Evolutionary conservation across 495 filamentous ascomycete genomes (phyloP), one percentile per base, ranked within the genome.

Genomic region (Lasiosphaeria hispida): DNA sequence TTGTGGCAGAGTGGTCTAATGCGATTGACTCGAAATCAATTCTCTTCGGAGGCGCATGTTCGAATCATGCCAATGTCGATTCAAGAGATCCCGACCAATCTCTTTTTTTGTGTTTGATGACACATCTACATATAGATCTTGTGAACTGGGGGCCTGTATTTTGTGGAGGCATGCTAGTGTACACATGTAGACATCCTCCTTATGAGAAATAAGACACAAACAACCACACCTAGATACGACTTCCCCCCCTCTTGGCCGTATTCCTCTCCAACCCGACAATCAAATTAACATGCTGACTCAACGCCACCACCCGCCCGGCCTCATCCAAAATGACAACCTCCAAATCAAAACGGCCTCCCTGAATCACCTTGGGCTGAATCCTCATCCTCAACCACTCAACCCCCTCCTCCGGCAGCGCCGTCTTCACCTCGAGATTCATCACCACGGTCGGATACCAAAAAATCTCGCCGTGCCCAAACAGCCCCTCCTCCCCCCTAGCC

Each of bases 371-470:
- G 0, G 78, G 76, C 37, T 77, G 70, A 8, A 85, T 70, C 37
- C 87, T 77, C 53, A 78, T 73, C 65, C 82, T 85, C 48, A 92
- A 64, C 87, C 87, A 90, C 60, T 87, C 78, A 39, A 80, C 80
- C 0, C 86, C 86, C 23, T 73, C 73, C 13, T 69, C 66, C 6
- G 85, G 85, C 44, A 90, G 69, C 13, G 70, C 63, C 62, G 82
- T 83, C 73, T 90, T 90, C 48, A 87, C 70, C 59, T 90, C 87
- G 23, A 90, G 58, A 59, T 84, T 85, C 69, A 91, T 69, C 17
- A 87, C 76, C 13, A 94, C 71, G 3, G 89, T 95, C 0, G 89
- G 90, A 72, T 92, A 93, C 91, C 91, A 93, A 63, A 75, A 80
- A 35, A 47, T 37, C 0, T 41, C 41, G 33, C 58, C 53, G 1